Evolutionary conservation across 768 basidiomycete genomes (phyloP), one percentile per base, ranked within the genome.

Genomic region (Nidula microcarpa): DNA sequence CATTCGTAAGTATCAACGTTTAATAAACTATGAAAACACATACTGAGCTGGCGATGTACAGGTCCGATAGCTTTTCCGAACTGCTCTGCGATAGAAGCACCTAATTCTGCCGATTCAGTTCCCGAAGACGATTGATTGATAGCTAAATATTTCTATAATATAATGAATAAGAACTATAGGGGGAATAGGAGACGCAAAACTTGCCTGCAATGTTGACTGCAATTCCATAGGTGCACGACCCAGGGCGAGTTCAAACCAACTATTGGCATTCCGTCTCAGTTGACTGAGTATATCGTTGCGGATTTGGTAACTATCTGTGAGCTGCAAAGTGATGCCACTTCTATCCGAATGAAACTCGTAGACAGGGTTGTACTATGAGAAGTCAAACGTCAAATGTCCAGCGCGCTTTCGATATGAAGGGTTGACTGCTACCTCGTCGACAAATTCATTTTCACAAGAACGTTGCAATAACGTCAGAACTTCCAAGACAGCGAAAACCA

Each of bases 401-500:
- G 23, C 23, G 23, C 3, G 23, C 23, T 23, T 23, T 23, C 1
- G 23, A 23, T 23, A 23, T 23, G 23, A 23, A 23, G 23, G 23
- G 23, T 23, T 23, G 23, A 3, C 23, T 23, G 23, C 23, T 57
- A 91, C 94, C 82, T 98, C 96, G 69, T 98, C 93, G 3, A 82
- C 72, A 60, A 85, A 93, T 71, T 97, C 93, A 55, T 93, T 89
- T 68, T 98, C 92, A 62, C 91, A 93, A 0, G 93, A 86, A 47
- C 85, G 81, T 54, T 94, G 84, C 57, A 98, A 73, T 7, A 98
- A 75, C 0, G 97, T 98, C 54, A 99, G 76, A 44, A 92, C 87
- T 62, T 99, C 96, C 37, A 98, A 76, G 47, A 98, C 88, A 37
- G 91, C 84, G 58, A 88, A 94, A 5, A 98, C 89, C 10, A 98